Base-by-base conservation (phyloP, 2,329 filamentous ascomycete genomes). In the Mycosphaerella arachidis region DNA sequence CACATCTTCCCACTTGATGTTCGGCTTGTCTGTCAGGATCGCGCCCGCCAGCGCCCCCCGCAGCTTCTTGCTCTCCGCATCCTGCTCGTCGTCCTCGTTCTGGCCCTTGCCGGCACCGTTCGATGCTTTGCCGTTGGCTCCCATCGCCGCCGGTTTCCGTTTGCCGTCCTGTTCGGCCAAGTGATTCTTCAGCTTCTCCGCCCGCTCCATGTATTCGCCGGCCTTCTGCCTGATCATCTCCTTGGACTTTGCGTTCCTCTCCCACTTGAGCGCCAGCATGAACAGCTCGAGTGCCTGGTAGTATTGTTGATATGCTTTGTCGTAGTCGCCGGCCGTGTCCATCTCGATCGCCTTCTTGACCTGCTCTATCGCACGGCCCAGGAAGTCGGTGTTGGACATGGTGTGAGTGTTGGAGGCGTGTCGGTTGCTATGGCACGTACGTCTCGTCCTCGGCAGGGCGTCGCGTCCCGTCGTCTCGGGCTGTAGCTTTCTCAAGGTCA, bases 261-360 rank as follows among this genome's bases (percentile, higher is more conserved):
- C 94, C 93, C 93, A 99, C 82, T 99, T 99, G 62, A 99, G 84
- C 35, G 94, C 94, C 63, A 97, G 89, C 90, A 99, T 96, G 82
- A 97, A 99, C 60, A 97, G 86, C 78, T 99, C 93, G 69, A 99
- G 89, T 55, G 93, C 88, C 68, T 91, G 88, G 81, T 96, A 97
- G 84, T 99, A 99, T 64, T 89, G 84, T 74, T 96, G 90, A 76
- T 97, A 97, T 58, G 94, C 94, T 77, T 95, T 93, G 71, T 97
- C 92, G 78, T 99, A 99, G 74, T 97, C 91, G 74, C 91, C 92
- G 50, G 90, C 89, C 67, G 93, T 96, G 80, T 99, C 94, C 70
- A 90, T 87, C 75, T 96, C 92, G 80, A 99, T 97, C 68, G 94
- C 94, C 78, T 96, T 95, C 78, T 96, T 96, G 72, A 99, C 93